Evolutionary conservation across 2,329 filamentous ascomycete genomes (phyloP), one percentile per base, ranked within the genome.

Genomic region (Diaporthe vaccinii): DNA sequence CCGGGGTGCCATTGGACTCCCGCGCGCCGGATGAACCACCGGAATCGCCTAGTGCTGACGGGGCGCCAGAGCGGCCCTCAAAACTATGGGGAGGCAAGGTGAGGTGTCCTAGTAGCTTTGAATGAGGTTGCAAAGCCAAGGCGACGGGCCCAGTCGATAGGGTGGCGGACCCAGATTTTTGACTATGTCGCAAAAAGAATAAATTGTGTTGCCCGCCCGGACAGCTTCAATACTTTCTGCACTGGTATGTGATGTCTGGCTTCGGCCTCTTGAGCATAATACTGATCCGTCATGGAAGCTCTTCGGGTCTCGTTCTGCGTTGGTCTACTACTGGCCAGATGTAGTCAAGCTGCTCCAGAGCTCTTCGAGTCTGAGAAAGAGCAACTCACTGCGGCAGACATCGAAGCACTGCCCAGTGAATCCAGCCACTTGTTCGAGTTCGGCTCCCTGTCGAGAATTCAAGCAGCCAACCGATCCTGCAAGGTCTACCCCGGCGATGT

Each of bases 401-500:
- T 69, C n/a, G 34, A 69, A n/a, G n/a, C 65, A 14, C 65, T 69
- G 1, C 49, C 65, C 6, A 20, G 46, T 22, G 49, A 22, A 4
- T 55, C 14, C 31, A 69, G 36, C 15, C 65, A 69, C 49, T 55
- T 74, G 6, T 74, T 74, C 44, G 25, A 70, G 0, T 49, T 36
- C 12, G 53, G 44, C 41, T 28, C 57, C 4, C 34, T 20, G 22
- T 31, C 39, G 8, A n/a, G 22, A 3, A 34, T 14, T 7, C 36
- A 28, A n/a, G 12, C 28, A 1, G 17, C 3, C 34, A 69, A 39
- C 34, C 49, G 65, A 5, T 28, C 65, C 22, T 84, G 83, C 73
- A 83, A 80, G 46, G 79, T 78, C 31, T 80, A 79, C 67, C 81
- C 82, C 1, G 81, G 80, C 12, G 78, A 78, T 15, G 46, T 72